phyloP scores from a whole-genome alignment of 495 filamentous ascomycete genomes.

The Glutinoglossum americanum region DNA sequence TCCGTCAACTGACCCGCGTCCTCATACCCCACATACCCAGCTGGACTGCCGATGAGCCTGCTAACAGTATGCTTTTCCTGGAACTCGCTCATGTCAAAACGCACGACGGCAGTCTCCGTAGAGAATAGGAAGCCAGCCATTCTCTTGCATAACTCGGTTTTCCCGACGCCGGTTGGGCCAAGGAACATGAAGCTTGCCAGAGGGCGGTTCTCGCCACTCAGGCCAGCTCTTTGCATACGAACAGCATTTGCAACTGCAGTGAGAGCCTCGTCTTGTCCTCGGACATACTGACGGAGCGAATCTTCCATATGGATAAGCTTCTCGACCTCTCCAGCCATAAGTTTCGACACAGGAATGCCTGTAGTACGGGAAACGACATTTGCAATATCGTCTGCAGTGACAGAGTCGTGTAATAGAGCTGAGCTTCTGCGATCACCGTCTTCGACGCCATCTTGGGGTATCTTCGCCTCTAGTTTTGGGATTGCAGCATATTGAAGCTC shows the following conservation, averaged over 20 bases:
- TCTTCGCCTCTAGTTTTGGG: conserved; percentile 50
- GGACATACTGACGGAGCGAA: conserved; percentile 57
- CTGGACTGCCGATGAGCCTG: conserved; percentile 75
- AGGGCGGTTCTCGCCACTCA: conserved; percentile 78
- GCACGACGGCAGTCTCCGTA: conserved; percentile 67
- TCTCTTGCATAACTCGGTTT: conserved; percentile 94
- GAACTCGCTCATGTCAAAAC: conserved; percentile 97
- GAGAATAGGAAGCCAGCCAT: conserved; percentile 85
- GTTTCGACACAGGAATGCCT: conserved; percentile 75
- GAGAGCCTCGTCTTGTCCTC: conserved; percentile 86
- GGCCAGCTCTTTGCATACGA: conserved; percentile 76
- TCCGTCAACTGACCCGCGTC: conserved; percentile 94
- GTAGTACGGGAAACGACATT: conserved; percentile 77
- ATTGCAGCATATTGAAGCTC: conserved; percentile 76
- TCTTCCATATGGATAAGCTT: conserved; percentile 93
- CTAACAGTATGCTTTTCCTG: conserved; percentile 94
- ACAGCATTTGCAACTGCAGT: conserved; percentile 83
- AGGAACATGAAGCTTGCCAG: conserved; percentile 94
- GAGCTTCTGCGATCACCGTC: conserved; percentile 22
- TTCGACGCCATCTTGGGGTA: conserved; percentile 45
- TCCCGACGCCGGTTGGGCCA: conserved; percentile 88
- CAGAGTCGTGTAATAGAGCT: conserved; percentile 71
- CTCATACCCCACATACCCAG: conserved; percentile 91
- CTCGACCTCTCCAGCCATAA: conserved; percentile 81
- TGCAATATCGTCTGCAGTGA: conserved; percentile 83